Conservation (phyloP, 1,284 basidiomycete species). For the Pseudozyma flocculosa region DNA sequence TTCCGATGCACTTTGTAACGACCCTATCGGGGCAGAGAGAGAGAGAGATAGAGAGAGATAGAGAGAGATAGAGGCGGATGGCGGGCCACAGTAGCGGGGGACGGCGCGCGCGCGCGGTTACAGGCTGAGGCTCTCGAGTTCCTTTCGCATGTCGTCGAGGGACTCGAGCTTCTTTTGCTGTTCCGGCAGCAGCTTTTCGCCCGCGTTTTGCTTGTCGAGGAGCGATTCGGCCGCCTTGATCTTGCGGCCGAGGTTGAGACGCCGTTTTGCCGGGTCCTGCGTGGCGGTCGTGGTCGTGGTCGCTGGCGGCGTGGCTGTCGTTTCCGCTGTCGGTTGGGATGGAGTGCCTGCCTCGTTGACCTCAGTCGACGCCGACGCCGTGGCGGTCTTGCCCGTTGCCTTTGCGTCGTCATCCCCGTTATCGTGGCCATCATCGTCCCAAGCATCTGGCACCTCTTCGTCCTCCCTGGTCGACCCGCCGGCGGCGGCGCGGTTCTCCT, state of each 20-base stretch:
- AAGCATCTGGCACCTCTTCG: constrained; percentile 8
- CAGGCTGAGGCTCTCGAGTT: constrained; percentile 4
- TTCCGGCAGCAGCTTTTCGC: constrained; percentile 10
- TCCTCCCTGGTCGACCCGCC: constrained; percentile 61
- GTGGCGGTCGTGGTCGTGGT: neutral
- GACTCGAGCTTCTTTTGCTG: constrained; percentile 6
- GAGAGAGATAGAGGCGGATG: too few species aligned
- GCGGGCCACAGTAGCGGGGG: too few species aligned
- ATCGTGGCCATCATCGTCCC: constrained; percentile 10
- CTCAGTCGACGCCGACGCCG: neutral
- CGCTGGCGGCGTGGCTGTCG: neutral
- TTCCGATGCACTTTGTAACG: too few species aligned
- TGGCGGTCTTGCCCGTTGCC: neutral
- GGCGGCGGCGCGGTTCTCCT: constrained; percentile 44
- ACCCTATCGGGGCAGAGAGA: too few species aligned
- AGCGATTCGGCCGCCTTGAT: constrained; percentile 8
- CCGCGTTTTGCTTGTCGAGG: neutral
- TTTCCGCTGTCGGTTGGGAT: neutral
- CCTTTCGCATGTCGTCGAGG: constrained; percentile 2
- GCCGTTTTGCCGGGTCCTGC: constrained; percentile 6
- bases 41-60: too few species aligned
- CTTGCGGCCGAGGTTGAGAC: constrained; percentile 4
- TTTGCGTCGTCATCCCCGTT: too few species aligned
- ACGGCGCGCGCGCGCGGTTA: too few species aligned
- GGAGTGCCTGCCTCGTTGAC: too few species aligned